phyloP scores from a whole-genome alignment of 192 early-diverging fungal species.

The Backusella tuberculispora region DNA sequence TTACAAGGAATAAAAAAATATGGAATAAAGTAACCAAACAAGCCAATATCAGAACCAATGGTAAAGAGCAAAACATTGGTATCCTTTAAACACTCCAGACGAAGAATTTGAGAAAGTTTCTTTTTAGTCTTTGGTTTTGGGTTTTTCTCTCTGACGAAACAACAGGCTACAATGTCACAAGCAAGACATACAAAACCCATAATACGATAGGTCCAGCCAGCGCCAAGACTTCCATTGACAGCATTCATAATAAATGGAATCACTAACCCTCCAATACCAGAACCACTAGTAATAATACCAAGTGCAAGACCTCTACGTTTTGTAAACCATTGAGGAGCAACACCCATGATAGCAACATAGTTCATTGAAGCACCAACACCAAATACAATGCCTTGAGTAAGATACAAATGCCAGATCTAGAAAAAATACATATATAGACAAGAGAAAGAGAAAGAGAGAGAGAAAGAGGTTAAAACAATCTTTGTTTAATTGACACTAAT shows the following conservation, averaged over 20 bases:
- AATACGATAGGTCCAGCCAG: conserved; percentile 49
- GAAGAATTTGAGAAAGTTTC: conserved; percentile 24
- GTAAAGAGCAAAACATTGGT: conserved; percentile 26
- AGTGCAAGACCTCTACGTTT: conserved; percentile 57
- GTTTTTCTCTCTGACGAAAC: conserved; percentile 23
- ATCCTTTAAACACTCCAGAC: conserved; percentile 24
- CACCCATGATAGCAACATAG: conserved; percentile 31
- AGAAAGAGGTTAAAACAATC: too few relatives aligned
- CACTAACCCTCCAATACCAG: conserved; percentile 72
- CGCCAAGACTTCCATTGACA: conserved; percentile 56
- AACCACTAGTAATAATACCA: conserved; percentile 60
- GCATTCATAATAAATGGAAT: conserved; percentile 59
- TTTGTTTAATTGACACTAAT: too few relatives aligned
- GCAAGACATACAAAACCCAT: conserved; percentile 30
- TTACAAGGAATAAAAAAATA: conserved; percentile 36
- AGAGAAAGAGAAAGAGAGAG: neutral
- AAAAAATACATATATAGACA: too few relatives aligned
- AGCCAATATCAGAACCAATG: conserved; percentile 18
- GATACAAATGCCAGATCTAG: conserved; percentile 61
- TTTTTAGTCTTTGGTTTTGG: neutral
- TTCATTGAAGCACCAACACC: conserved; percentile 49
- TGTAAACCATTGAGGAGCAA: conserved; percentile 61
- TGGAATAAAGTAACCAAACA: conserved; percentile 38
- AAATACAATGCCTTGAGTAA: conserved; percentile 63
- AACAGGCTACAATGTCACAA: neutral